Conservation (phyloP, 768 basidiomycete genomes). For the Pulveroboletus sp. region DNA sequence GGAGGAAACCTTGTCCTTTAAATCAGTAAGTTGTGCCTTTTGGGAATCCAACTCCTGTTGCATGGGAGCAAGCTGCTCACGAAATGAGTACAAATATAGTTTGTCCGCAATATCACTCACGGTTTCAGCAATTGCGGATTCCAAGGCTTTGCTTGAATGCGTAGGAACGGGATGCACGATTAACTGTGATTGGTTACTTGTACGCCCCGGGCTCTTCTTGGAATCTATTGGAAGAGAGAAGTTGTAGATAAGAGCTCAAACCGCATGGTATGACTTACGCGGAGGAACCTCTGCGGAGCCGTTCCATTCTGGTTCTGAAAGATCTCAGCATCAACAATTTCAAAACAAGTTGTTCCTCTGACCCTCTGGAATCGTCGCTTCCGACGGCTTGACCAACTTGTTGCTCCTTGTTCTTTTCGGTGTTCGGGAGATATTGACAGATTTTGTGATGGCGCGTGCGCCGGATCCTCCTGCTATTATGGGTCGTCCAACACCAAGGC, state of each 20-base stretch:
- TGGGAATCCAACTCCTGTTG: constrained; percentile 48
- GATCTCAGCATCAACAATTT: constrained; percentile 9
- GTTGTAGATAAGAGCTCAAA: background rate
- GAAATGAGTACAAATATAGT: constrained; percentile 1
- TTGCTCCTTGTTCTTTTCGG: constrained; percentile 48
- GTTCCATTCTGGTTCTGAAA: constrained; percentile 27
- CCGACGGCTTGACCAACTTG: constrained; percentile 46
- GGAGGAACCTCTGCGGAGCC: constrained; percentile 3
- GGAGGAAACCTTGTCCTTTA: constrained; percentile 30
- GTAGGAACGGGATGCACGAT: background rate
- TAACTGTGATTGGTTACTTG: constrained; percentile 4
- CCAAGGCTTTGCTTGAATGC: constrained; percentile 10
- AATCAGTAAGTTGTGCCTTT: constrained; percentile 41
- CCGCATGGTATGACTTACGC: constrained; percentile 12
- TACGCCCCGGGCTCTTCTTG: constrained; percentile 1
- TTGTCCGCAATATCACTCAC: constrained; percentile 18
- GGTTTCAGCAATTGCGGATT: constrained; percentile 26
- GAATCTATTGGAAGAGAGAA: constrained; percentile 1
- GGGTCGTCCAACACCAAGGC: constrained; percentile 72
- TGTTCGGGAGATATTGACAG: constrained; percentile 47
- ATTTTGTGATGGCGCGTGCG: constrained; percentile 62
- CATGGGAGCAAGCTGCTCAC: constrained; percentile 47
- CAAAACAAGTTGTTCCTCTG: constrained; percentile 1
- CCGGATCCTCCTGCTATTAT: constrained; percentile 63
- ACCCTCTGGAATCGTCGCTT: constrained; percentile 62